Base-by-base conservation (phyloP, 164 flowering plant species). In the Echeveria elegans region DNA sequence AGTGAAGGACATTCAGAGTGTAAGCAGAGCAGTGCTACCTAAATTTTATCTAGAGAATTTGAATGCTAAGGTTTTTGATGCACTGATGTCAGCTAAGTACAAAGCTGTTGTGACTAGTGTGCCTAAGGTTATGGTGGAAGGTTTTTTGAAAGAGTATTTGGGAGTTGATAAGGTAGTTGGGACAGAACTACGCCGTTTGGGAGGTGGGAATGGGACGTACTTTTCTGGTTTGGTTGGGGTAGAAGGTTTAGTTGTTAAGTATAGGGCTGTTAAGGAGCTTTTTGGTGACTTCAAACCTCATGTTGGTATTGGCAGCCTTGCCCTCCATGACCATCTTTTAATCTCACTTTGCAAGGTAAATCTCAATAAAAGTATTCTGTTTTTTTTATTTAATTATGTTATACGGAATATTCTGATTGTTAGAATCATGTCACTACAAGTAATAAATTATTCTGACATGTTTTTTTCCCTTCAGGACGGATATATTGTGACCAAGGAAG, bases 21-120 rank as follows among this genome's bases (percentile, higher is more conserved):
- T 86, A 28, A 72, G 78, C 6, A 83, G 90, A 56, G 83, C 96
- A 10, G 95, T 92, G 63, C 69, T 89, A 74, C 98, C 98, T 8
- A 92, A 92, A 84, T 92, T 90, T 47, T 90, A 76, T 53, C 81
- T 90, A 14, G 96, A 90, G 70, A 80, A 85, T 62, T 80, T 89
- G 12, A 78, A 86, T 67, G 66, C 66, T 37, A 79, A 81, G 18
- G 91, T 75, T 16, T 85, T 68, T 68, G 81, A 88, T 56, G 79
- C 80, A 1, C 70, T 82, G 68, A 77, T 73, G 37, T 74, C 81
- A 12, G 53, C 82, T 1, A 78, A 83, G 68, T 70, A 63, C 59
- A 85, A 48, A 60, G 69, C 81, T 58, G 82, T 88, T 1, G 66
- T 87, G 29, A 88, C 95, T 0, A 78, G 84, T 72, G 73, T 85